Evolutionary conservation across 2,329 filamentous ascomycete species (phyloP).

Genomic region (Cyphellophora europaea): DNA sequence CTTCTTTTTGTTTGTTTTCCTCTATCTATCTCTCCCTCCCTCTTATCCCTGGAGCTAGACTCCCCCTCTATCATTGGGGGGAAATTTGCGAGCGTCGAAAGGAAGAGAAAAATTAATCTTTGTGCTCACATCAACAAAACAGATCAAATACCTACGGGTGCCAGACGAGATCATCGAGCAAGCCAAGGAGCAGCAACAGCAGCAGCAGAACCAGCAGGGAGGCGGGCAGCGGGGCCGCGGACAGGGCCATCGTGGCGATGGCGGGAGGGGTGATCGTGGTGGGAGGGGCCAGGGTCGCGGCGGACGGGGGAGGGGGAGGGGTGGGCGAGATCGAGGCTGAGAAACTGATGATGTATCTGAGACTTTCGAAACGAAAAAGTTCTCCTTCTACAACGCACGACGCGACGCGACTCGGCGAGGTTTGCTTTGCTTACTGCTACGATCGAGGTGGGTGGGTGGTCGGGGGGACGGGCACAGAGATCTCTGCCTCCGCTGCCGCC

Average conservation of each 20-base stretch:
- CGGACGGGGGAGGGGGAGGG: slow-evolving; percentile 1
- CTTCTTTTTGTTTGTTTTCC: not conserved
- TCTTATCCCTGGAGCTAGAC: too few species aligned
- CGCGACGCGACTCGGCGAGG: too few species aligned
- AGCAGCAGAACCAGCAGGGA: slow-evolving; percentile 39
- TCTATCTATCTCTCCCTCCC: too few species aligned
- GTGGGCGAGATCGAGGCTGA: not conserved
- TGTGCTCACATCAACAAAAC: slow-evolving; percentile 10
- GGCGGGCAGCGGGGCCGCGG: slow-evolving; percentile 32
- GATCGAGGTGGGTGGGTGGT: too few species aligned
- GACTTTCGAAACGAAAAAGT: too few species aligned
- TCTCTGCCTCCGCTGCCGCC: too few species aligned
- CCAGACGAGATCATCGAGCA: slow-evolving; percentile 94
- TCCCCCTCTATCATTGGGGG: too few species aligned
- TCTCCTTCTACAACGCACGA: too few species aligned
- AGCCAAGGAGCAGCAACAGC: slow-evolving; percentile 84
- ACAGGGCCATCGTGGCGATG: slow-evolving; percentile 24
- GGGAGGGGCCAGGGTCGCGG: slow-evolving; percentile 24
- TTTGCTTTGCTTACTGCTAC: too few species aligned
- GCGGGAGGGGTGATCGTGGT: slow-evolving; percentile 32
- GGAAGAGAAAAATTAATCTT: too few species aligned
- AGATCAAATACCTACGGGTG: slow-evolving; percentile 98
- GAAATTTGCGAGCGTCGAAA: not conserved
- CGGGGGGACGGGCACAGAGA: too few species aligned
- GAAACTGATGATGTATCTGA: not conserved